Percentiles rank a stretch among this genome's conserved stretches.
Evolutionary conservation across 805 yeast species (phyloP).

Genomic region (Lipomyces yamadae): DNA sequence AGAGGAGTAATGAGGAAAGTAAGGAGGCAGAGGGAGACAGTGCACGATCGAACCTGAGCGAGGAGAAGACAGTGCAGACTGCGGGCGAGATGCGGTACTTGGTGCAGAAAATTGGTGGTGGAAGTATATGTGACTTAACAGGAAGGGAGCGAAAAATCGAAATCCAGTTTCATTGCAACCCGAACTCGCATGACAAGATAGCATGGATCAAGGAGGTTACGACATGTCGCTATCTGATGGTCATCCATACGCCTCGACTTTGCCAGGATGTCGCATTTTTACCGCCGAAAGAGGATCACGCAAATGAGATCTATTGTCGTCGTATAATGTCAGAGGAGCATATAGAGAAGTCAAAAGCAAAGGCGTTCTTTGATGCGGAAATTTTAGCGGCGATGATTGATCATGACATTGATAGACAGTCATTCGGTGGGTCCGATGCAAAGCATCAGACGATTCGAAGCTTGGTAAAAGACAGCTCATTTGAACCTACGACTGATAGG

Average conservation of each 20-base stretch:
- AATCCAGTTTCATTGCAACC: conserved; percentile 62
- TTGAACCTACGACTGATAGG: not conserved
- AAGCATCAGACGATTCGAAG: not conserved
- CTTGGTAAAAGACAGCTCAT: not conserved
- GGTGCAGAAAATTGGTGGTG: conserved; percentile 52
- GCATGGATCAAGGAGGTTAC: conserved; percentile 56
- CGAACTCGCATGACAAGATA: conserved; percentile 43
- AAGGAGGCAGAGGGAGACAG: conserved; percentile 4
- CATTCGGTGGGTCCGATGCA: not conserved
- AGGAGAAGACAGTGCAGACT: conserved; percentile 33
- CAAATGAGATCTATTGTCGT: conserved; percentile 41
- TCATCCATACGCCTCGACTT: conserved; percentile 56
- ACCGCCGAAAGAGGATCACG: conserved; percentile 44
- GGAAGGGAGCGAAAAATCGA: conserved; percentile 58
- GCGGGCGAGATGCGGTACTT: conserved; percentile 40
- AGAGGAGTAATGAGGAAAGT: not conserved
- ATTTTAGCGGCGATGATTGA: conserved; percentile 24
- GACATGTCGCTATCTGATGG: conserved; percentile 63
- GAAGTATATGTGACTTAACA: conserved; percentile 66
- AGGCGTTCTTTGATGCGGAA: conserved; percentile 12
- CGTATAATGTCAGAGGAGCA: conserved; percentile 27
- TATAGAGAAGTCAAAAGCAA: conserved; percentile 16
- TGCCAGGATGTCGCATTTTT: conserved; percentile 51
- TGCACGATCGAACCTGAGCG: not conserved
- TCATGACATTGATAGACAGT: conserved; percentile 21